Evolutionary conservation across 2,329 filamentous ascomycete genomes (phyloP), one percentile per base, ranked within the genome.

Genomic region (Penicillium vulpinum): DNA sequence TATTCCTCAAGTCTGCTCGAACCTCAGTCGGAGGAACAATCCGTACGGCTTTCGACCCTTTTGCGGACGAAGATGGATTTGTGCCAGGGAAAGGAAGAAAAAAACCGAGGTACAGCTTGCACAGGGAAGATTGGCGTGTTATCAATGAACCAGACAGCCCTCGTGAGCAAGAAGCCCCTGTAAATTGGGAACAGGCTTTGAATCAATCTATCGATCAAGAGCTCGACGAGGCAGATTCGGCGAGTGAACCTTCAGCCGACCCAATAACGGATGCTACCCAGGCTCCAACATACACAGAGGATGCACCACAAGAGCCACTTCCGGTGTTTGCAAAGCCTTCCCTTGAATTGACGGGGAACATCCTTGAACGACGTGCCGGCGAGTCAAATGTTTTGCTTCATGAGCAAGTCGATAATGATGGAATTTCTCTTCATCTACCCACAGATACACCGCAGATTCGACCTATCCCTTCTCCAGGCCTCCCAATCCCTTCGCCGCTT

Each of bases 101-200:
- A 74, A 83, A 85, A 53, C 85, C 88, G 8, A 85, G 86, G 43
- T 89, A 89, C 72, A 84, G 87, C 57, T 80, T 87, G 59, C 80
- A 85, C 50, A 87, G 85, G 66, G 83, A 80, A 29, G 80, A 84
- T 28, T 97, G 93, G 93, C 87, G 83, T 60, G 89, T 92, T 66
- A 81, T 81, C 22, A 89, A 88, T 67, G 83, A 85, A 54, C 88
- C 89, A 1, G 86, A 85, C 8, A 92, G 87, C 51, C 89, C 90
- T 0, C 51, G 3, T 83, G 88, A 67, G 81, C 79, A 33, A 75
- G 81, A 60, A 39, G 56, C 41, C 15, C 63, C 44, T 40, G 59
- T 38, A 59, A 72, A 70, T 35, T 72, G 66, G 70, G 64, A 66
- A 36, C 59, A 62, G 54, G 71, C 62, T 22, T 67, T 65, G 63